A percentile compares a stretch with the other conserved stretches of the same genome.
Conservation (phyloP, 2,329 filamentous ascomycete species). For the Trichoderma aggressivum region DNA sequence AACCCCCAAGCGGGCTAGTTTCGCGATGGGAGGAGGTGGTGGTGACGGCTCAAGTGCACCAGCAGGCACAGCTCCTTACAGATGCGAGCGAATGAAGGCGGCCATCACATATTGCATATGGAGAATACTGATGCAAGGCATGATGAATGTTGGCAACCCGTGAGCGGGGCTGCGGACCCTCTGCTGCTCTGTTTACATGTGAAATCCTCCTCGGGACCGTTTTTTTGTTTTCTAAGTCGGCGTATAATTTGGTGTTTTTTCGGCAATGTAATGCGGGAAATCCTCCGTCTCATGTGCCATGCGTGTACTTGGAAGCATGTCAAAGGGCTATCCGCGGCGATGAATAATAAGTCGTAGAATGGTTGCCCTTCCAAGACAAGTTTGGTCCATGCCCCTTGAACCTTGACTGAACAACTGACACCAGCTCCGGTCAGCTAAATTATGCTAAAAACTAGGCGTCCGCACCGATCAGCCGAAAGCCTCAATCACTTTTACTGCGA, state of each 20-base stretch:
- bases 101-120: background rate
- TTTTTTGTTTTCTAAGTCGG: background rate
- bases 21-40: background rate
- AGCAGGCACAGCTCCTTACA: background rate
- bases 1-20: background rate
- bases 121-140: slow-evolving; percentile 13
- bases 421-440: background rate
- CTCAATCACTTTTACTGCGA: background rate
- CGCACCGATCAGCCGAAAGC: slow-evolving; percentile 9
- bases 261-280: background rate
- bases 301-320: background rate
- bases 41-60: background rate
- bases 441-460: background rate
- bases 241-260: background rate
- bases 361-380: background rate
- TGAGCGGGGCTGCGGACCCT: background rate
- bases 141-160: background rate
- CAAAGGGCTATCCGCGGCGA: background rate
- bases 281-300: background rate
- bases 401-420: background rate
- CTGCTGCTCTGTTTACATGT: slow-evolving; percentile 5
- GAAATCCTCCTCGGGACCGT: background rate
- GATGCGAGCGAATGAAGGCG: slow-evolving; percentile 8
- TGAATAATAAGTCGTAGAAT: background rate
- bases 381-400: background rate